These are phyloP conservation scores for Diaporthe velutina DNA, from an alignment of 2,329 filamentous ascomycete genomes.

Conservation along the genomic window DNA sequence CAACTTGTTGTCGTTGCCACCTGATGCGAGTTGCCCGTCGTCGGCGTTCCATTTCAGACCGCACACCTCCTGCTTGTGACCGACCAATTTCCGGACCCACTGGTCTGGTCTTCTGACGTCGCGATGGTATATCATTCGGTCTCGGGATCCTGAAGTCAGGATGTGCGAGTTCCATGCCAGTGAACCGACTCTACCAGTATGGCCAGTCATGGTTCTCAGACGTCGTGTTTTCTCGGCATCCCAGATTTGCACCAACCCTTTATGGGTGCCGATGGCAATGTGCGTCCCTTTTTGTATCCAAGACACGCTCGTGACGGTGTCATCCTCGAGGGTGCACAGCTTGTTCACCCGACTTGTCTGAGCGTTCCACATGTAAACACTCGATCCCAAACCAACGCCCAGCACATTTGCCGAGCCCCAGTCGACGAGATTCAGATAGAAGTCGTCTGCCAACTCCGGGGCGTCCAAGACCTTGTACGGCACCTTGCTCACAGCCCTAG, in stretches of 20 bases:
- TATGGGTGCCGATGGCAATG: constrained; percentile 93
- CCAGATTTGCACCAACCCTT: constrained; percentile 97
- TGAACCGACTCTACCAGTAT: constrained; percentile 92
- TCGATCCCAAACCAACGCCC: constrained; percentile 90
- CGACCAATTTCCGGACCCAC: constrained; percentile 86
- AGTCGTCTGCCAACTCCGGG: constrained; percentile 95
- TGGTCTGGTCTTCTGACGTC: constrained; percentile 95
- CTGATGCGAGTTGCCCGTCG: constrained; percentile 93
- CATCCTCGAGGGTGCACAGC: constrained; percentile 91
- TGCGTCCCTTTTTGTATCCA: constrained; percentile 99
- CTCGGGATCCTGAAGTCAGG: constrained; percentile 92
- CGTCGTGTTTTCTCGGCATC: constrained; percentile 90
- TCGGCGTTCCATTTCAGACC: constrained; percentile 97
- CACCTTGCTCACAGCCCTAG: constrained; percentile 92
- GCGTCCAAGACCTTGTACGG: constrained; percentile 98
- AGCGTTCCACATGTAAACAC: constrained; percentile 99
- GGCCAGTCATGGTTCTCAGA: constrained; percentile 95
- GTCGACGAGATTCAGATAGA: constrained; percentile 96
- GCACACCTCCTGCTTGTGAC: constrained; percentile 98
- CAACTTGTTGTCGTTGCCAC: constrained; percentile 98
- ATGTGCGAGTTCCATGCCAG: constrained; percentile 99
- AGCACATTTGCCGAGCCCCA: constrained; percentile 97
- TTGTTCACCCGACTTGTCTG: constrained; percentile 92
- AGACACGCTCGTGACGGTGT: constrained; percentile 95
- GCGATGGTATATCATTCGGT: constrained; percentile 93